Evolutionary conservation across 78 protist species (phyloP), one percentile per base, ranked within the genome.

Genomic region (Mantamonas sphyraenae): DNA sequence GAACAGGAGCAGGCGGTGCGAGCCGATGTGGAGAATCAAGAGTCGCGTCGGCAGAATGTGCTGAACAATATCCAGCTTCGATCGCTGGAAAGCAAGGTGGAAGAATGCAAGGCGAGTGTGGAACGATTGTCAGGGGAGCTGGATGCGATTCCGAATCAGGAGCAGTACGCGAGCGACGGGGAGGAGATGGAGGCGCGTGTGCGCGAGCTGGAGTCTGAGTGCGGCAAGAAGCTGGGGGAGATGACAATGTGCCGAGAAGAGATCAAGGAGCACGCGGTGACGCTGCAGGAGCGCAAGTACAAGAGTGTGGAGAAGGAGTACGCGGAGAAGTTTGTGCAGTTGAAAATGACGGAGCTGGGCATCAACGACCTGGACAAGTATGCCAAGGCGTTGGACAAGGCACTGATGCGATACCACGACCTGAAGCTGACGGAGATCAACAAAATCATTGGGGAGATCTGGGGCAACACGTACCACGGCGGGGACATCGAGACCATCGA

Each of bases 401-500:
- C 96, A 28, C 64, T 92, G 24, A 59, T 77, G 85, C 24, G 33
- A 38, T 94, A 57, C 71, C 98, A 94, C 68, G n/a, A 30, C 19
- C 28, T 56, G 9, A 89, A 92, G 74, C 96, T 97, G 97, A 78
- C 57, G 26, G 97, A 94, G 74, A 89, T 97, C 64, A 97, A 97
- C 84, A 43, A 75, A 20, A 30, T 83, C 39, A 76, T 95, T 42
- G 28, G 42, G 10, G 98, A 96, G 50, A 34, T 86, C 40, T 97
- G 99, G 99, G 71, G 39, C 5, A 24, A 62, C 24, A 90, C 93
- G 31, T 95, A 95, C 72, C 50, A 53, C 1, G 94, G 93, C 2
- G 30, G 51, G 30, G 99, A 97, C 80, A 97, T 97, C 43, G 99
- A 95, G 64, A 39, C 76, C 19, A 93, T 97, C 50, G 91, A 89